Evolutionary conservation across 2,329 filamentous ascomycete species (phyloP).

Genomic region (Pseudodiploospora longispora): DNA sequence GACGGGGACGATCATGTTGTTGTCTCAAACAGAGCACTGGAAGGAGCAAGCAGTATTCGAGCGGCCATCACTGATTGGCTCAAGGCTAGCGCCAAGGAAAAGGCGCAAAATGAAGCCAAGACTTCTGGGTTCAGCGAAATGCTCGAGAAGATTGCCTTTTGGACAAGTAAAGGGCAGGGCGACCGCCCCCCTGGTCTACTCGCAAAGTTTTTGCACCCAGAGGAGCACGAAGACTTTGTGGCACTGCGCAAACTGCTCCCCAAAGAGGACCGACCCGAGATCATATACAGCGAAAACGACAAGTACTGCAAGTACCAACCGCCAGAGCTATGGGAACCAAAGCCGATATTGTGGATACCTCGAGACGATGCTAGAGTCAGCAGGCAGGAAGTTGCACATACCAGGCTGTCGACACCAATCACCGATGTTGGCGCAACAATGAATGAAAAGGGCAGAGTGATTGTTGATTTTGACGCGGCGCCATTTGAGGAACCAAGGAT

Average conservation of each 20-base stretch:
- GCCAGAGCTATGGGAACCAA: conserved; percentile 47
- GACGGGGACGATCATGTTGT: conserved; percentile 21
- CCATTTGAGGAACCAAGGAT: conserved; percentile 26
- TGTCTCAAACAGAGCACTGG: conserved; percentile 23
- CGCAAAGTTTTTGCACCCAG: conserved; percentile 66
- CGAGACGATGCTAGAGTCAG: conserved; percentile 66
- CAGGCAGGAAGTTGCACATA: conserved; percentile 68
- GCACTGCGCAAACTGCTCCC: conserved; percentile 64
- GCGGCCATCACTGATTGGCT: conserved; percentile 24
- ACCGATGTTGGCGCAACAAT: conserved; percentile 48
- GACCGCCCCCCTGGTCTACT: conserved; percentile 41
- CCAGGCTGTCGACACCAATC: conserved; percentile 63
- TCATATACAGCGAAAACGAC: conserved; percentile 44
- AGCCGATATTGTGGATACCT: conserved; percentile 77
- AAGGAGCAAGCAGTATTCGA: conserved; percentile 29
- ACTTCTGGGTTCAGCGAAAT: conserved; percentile 20
- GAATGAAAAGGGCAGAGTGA: conserved; percentile 25
- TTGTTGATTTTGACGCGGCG: conserved; percentile 29
- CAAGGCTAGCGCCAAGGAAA: conserved; percentile 29
- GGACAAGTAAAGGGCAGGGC: conserved; percentile 17
- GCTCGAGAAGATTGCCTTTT: conserved; percentile 19
- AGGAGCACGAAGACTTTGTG: conserved; percentile 66
- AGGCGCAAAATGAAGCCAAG: conserved; percentile 17
- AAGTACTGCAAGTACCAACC: conserved; percentile 63
- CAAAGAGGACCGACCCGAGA: conserved; percentile 32